Conservation (phyloP, 31 red algal genomes). For the Bonnemaisonia californica region DNA sequence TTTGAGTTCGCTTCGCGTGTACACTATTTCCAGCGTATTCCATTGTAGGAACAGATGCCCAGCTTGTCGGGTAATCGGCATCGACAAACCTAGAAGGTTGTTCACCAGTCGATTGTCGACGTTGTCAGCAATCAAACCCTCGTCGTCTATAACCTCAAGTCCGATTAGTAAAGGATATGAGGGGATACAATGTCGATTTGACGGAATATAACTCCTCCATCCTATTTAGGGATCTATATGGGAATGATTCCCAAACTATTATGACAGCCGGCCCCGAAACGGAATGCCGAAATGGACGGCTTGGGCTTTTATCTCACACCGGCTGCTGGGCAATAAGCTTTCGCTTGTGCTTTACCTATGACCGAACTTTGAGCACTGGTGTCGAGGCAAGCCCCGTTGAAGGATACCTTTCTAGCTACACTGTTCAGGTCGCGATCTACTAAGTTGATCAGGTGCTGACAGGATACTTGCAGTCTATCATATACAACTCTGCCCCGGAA, state of each 20-base stretch:
- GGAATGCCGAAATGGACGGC: not conserved
- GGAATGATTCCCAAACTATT: not conserved
- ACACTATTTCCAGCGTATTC: not conserved
- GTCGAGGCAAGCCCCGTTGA: not conserved
- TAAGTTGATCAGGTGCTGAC: not conserved
- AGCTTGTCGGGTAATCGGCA: not conserved
- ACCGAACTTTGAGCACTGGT: constrained; percentile 25
- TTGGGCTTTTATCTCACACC: not conserved
- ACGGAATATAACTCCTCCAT: not conserved
- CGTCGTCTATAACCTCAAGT: constrained; percentile 5
- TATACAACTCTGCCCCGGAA: no score
- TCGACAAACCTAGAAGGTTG: not conserved
- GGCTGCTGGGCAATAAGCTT: not conserved
- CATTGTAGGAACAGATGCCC: constrained; percentile 6
- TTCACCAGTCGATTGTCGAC: not conserved
- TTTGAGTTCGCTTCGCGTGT: not conserved
- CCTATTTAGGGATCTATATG: not conserved
- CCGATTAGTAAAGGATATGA: constrained; percentile 19
- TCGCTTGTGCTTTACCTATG: constrained; percentile 15
- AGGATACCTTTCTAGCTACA: not conserved
- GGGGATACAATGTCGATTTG: not conserved
- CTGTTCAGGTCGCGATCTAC: not conserved
- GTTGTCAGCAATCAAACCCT: constrained; percentile 1
- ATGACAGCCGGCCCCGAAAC: not conserved
- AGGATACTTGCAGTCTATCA: not conserved